A percentile compares a stretch with the other conserved stretches of the same genome.
phyloP scores from a whole-genome alignment of 441 rosid species.

The Omphalea diandra region DNA sequence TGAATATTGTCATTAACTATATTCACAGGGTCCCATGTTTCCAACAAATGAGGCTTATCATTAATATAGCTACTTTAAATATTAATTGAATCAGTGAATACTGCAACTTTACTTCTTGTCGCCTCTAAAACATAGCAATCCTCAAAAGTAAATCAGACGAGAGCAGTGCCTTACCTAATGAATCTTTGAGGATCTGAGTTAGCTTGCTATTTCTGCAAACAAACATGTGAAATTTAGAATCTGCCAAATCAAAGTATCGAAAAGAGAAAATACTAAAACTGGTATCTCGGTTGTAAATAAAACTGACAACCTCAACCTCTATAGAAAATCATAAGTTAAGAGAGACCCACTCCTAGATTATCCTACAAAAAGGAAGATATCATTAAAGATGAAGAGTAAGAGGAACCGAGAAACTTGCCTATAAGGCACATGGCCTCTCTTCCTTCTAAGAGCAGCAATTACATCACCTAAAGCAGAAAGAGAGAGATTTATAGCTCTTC shows the following conservation, averaged over 20 bases:
- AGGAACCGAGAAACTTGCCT: slow-evolving; percentile 50
- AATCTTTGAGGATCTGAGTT: slow-evolving; percentile 93
- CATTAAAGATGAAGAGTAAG: slow-evolving; percentile 12
- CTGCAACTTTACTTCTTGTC: neutral
- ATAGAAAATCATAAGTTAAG: neutral
- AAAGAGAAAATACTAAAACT: slow-evolving; percentile 18
- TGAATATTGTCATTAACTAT: neutral
- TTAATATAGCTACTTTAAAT: neutral
- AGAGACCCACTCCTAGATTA: slow-evolving; percentile 23
- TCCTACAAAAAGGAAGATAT: neutral
- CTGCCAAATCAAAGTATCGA: slow-evolving; percentile 17
- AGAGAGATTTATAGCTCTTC: slow-evolving; percentile 86
- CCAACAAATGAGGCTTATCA: neutral
- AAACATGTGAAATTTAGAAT: slow-evolving; percentile 23
- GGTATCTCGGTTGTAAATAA: slow-evolving; percentile 6
- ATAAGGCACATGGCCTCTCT: slow-evolving; percentile 88
- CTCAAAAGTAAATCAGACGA: slow-evolving; percentile 11
- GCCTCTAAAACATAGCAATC: slow-evolving; percentile 5
- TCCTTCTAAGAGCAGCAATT: slow-evolving; percentile 83
- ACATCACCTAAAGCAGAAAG: slow-evolving; percentile 94
- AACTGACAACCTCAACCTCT: neutral
- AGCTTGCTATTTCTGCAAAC: slow-evolving; percentile 95
- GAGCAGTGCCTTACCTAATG: slow-evolving; percentile 54
- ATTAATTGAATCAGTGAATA: neutral
- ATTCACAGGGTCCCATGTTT: neutral